These are phyloP conservation scores for Barbatosphaeria neglecta DNA, from an alignment of 495 filamentous ascomycete species.

Conservation along the genomic window DNA sequence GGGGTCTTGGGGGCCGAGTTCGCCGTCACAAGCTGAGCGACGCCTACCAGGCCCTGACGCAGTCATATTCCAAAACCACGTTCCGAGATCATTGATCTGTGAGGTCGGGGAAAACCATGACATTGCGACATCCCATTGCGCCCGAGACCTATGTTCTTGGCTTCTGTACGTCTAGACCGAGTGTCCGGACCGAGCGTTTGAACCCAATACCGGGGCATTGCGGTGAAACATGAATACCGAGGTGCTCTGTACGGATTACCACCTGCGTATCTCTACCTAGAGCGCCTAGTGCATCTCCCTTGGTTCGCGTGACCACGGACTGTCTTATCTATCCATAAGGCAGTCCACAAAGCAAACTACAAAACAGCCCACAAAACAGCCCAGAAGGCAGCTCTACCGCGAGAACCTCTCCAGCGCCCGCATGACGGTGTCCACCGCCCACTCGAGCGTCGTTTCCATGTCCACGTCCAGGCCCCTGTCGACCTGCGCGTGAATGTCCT, in stretches of 20 bases:
- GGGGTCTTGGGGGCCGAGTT: conserved; percentile 48
- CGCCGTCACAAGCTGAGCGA: conserved; percentile 40
- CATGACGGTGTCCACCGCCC: conserved; percentile 44
- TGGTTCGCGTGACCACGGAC: no score
- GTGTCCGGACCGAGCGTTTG: no score
- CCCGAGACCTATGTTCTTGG: not conserved
- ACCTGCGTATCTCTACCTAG: no score
- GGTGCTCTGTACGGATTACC: no score
- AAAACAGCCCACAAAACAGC: no score
- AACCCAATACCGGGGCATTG: no score
- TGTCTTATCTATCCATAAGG: no score
- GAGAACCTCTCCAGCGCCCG: conserved; percentile 16
- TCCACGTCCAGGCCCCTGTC: conserved; percentile 27
- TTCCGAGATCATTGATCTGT: conserved; percentile 71
- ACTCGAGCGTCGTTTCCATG: conserved; percentile 38
- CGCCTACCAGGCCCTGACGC: conserved; percentile 48
- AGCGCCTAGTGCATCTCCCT: no score
- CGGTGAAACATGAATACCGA: no score
- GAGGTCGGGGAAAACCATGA: conserved; percentile 84
- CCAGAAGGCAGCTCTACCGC: no score
- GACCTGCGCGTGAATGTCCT: conserved; percentile 34
- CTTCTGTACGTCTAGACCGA: not conserved
- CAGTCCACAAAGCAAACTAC: no score
- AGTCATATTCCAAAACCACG: conserved; percentile 79
- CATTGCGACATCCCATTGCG: conserved; percentile 47